Evolutionary conservation across 345 rosid genomes (phyloP).

Genomic region (Rhodamnia argentea): DNA sequence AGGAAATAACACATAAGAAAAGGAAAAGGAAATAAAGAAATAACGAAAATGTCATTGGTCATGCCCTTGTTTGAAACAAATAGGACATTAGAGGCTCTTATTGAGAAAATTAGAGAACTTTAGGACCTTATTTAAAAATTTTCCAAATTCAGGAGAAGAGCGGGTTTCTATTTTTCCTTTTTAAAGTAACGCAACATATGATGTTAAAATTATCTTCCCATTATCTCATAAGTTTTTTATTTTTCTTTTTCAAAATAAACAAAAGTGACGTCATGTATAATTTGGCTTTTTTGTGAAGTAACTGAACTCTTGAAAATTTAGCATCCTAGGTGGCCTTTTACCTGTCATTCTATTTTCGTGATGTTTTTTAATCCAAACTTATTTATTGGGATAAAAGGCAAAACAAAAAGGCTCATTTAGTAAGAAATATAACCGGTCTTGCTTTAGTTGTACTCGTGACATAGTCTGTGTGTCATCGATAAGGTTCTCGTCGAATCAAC

Average conservation of each 20-base stretch:
- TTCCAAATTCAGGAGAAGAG: not conserved
- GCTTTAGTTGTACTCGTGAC: not conserved
- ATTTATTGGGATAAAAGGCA: not conserved
- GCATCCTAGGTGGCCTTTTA: not conserved
- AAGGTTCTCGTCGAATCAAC: not conserved
- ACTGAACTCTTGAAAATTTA: too few relatives aligned
- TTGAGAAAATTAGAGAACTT: too few relatives aligned
- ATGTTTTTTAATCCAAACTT: not conserved
- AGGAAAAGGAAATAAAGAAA: too few relatives aligned
- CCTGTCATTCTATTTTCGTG: not conserved
- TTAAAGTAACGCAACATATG: not conserved
- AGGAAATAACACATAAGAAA: too few relatives aligned
- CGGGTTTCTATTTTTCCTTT: not conserved
- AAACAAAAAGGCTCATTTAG: not conserved
- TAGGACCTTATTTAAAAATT: too few relatives aligned
- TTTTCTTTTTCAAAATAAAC: not conserved
- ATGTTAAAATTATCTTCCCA: not conserved
- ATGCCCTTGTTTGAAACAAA: too few relatives aligned
- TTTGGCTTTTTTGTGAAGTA: too few relatives aligned
- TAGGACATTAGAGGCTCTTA: too few relatives aligned
- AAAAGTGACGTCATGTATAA: too few relatives aligned
- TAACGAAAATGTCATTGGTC: too few relatives aligned
- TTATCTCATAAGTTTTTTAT: too few relatives aligned
- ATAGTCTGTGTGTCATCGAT: fast-evolving
- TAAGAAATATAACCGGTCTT: not conserved